These are phyloP conservation scores for Phaffia rhodozyma DNA, from an alignment of 1,284 basidiomycete genomes.

Conservation along the genomic window DNA sequence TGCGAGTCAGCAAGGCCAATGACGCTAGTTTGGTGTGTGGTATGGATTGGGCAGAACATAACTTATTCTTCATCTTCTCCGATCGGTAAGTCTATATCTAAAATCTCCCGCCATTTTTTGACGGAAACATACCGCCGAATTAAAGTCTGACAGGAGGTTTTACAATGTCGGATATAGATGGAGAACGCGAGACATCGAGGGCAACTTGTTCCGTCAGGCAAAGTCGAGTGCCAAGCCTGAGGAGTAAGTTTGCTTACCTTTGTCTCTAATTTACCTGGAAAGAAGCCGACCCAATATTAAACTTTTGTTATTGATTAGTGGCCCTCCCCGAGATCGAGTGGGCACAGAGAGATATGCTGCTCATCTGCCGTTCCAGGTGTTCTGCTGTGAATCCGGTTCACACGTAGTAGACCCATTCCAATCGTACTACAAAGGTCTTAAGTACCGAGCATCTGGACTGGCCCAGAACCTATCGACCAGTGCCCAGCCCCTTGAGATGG, in stretches of 20 bases:
- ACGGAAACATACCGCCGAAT: no score
- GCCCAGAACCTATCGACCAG: constrained; percentile 61
- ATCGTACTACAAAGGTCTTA: constrained; percentile 77
- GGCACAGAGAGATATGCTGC: constrained; percentile 71
- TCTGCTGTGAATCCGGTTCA: constrained; percentile 91
- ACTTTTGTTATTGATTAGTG: constrained; percentile 27
- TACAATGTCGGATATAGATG: constrained; percentile 45
- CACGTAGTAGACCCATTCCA: constrained; percentile 87
- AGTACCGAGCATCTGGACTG: constrained; percentile 63
- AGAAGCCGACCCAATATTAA: neutral
- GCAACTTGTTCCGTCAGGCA: constrained; percentile 88
- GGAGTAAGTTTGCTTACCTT: constrained; percentile 32
- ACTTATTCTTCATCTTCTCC: constrained; percentile 91
- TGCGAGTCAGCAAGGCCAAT: constrained; percentile 75
- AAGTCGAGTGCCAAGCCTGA: constrained; percentile 83
- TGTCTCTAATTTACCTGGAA: neutral
- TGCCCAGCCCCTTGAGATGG: constrained; percentile 48
- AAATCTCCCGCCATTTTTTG: constrained; percentile 2
- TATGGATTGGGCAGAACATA: constrained; percentile 97
- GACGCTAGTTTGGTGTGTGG: constrained; percentile 92
- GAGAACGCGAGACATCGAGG: constrained; percentile 88
- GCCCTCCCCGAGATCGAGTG: constrained; percentile 69
- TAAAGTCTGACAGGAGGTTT: no score
- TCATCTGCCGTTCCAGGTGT: constrained; percentile 89
- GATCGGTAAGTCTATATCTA: constrained; percentile 50